Percentiles rank a stretch among this genome's conserved stretches.
These are phyloP conservation scores for Jacaranda mimosifolia DNA, from an alignment of 257 asterid species.

Conservation along the genomic window DNA sequence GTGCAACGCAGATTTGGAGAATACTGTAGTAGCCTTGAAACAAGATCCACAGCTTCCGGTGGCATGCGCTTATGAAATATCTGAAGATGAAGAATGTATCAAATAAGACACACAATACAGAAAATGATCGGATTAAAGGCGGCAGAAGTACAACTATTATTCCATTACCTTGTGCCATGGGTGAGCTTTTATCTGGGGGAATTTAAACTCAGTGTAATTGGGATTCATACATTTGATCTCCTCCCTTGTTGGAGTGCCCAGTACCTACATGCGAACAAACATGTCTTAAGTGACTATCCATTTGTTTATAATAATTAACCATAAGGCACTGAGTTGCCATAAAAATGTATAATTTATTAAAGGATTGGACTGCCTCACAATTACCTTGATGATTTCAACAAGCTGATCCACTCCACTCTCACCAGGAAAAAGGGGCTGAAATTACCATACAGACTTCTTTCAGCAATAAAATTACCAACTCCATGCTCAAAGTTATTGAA, in stretches of 20 bases:
- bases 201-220: slow-evolving; percentile 76
- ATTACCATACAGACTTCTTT: slow-evolving; percentile 27
- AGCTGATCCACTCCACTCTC: slow-evolving; percentile 75
- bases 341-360: background rate
- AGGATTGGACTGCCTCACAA: slow-evolving; percentile 11
- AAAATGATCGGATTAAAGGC: background rate
- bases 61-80: slow-evolving; percentile 79
- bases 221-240: slow-evolving; percentile 89
- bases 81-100: slow-evolving; percentile 43
- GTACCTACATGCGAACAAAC: slow-evolving; percentile 53
- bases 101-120: slow-evolving; percentile 17
- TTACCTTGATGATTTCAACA: slow-evolving; percentile 69
- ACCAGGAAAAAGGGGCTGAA: slow-evolving; percentile 70
- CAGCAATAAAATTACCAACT: slow-evolving; percentile 25
- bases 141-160: background rate
- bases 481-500: background rate
- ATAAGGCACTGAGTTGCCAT: background rate
- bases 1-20: slow-evolving; percentile 76
- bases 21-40: slow-evolving; percentile 75
- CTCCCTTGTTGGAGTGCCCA: slow-evolving; percentile 86
- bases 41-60: slow-evolving; percentile 80
- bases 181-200: slow-evolving; percentile 81
- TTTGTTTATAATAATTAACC: slow-evolving; percentile 3
- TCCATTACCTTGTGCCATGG: slow-evolving; percentile 80
- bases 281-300: background rate